Evolutionary conservation across 257 asterid genomes (phyloP).

Genomic region (Solanum virginianum): DNA sequence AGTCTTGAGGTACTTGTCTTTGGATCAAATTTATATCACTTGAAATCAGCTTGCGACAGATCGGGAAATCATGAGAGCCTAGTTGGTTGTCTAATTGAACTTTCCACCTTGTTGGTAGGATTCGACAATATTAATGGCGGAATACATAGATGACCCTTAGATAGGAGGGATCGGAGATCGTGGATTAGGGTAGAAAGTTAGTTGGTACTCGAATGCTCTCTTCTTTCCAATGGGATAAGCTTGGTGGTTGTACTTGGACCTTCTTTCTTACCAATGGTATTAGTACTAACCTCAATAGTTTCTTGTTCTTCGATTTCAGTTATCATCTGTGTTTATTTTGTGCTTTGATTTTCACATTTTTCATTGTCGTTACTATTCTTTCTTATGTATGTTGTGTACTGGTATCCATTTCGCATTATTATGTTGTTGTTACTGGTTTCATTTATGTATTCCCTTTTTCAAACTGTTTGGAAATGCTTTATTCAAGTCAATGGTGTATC

Average conservation of each 20-base stretch:
- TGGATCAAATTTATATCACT: neutral
- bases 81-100: neutral
- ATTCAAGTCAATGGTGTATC: too few species aligned
- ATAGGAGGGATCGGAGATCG: neutral
- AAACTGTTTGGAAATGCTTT: too few species aligned
- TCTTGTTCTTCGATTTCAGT: neutral
- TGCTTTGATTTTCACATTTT: neutral
- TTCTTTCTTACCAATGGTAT: neutral
- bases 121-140: neutral
- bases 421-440: too few species aligned
- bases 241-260: neutral
- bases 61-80: neutral
- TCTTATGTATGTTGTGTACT: too few species aligned
- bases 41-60: neutral
- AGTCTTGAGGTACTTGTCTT: neutral
- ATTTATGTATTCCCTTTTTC: too few species aligned
- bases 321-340: neutral
- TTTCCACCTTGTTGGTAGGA: neutral
- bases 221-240: neutral
- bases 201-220: neutral
- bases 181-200: neutral
- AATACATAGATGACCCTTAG: neutral
- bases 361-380: neutral
- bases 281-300: neutral
- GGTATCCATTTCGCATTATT: too few species aligned